phyloP scores from a whole-genome alignment of 257 asterid species.

The Phtheirospermum japonicum region DNA sequence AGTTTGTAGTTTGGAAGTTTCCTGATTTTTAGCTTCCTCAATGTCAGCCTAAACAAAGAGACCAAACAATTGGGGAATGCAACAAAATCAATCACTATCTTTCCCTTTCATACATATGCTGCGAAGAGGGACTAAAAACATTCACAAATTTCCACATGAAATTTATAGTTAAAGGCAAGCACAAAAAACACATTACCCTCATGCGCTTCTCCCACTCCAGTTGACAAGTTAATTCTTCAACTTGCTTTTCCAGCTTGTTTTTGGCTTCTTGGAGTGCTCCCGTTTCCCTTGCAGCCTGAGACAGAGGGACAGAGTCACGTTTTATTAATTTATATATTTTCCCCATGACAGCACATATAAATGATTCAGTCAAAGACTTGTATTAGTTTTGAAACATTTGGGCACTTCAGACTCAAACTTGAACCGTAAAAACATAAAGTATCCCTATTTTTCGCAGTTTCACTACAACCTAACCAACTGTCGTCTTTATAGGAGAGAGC shows the following conservation, averaged over 20 bases:
- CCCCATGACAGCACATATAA: neutral
- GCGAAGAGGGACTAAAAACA: constrained; percentile 5
- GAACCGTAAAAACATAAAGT: neutral
- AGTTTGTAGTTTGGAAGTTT: constrained; percentile 37
- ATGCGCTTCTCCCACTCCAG: constrained; percentile 59
- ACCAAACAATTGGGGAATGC: constrained; percentile 17
- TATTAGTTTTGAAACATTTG: constrained; percentile 1
- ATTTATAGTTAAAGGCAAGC: neutral
- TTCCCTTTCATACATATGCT: neutral
- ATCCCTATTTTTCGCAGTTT: constrained; percentile 1
- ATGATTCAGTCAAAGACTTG: constrained; percentile 1
- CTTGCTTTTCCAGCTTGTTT: constrained; percentile 61
- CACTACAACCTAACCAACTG: constrained; percentile 5
- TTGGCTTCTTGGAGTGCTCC: constrained; percentile 77
- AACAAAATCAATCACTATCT: neutral
- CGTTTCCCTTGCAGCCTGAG: constrained; percentile 75
- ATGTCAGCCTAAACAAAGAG: constrained; percentile 27
- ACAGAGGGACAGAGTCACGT: constrained; percentile 3
- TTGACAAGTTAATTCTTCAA: constrained; percentile 58
- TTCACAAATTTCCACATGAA: constrained; percentile 3
- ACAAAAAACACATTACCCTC: constrained; percentile 40
- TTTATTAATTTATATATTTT: neutral
- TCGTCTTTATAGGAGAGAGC: neutral
- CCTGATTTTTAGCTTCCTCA: constrained; percentile 59
- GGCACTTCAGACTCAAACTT: constrained; percentile 14